Evolutionary conservation across 2,329 filamentous ascomycete genomes (phyloP).

Genomic region (Didymella arachidicola): DNA sequence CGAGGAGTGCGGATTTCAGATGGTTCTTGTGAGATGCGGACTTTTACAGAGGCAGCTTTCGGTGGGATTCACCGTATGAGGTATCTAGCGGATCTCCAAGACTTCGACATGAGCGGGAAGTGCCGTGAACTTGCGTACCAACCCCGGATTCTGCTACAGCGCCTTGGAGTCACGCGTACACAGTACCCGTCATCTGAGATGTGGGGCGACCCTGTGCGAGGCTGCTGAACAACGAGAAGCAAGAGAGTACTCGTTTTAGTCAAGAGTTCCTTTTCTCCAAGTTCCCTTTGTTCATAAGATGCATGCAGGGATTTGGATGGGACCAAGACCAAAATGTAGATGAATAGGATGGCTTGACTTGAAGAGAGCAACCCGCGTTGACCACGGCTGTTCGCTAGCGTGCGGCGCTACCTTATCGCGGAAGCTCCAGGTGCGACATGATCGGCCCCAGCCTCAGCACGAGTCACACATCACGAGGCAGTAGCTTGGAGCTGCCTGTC

Average conservation of each 20-base stretch:
- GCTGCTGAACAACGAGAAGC: neutral
- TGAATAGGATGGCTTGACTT: slow-evolving; percentile 2
- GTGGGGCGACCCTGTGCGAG: neutral
- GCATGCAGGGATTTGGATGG: neutral
- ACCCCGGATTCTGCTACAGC: neutral
- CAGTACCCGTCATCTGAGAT: slow-evolving; percentile 5
- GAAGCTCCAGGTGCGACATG: slow-evolving; percentile 28
- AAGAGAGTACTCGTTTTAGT: neutral
- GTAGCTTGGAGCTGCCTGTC: slow-evolving; percentile 35
- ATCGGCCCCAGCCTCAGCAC: slow-evolving; percentile 45
- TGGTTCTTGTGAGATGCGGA: slow-evolving; percentile 49
- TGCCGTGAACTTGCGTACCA: neutral
- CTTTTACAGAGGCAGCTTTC: neutral
- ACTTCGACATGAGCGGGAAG: neutral
- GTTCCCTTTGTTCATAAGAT: neutral
- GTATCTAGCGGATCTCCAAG: neutral
- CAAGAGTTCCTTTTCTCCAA: neutral
- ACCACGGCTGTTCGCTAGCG: slow-evolving; percentile 18
- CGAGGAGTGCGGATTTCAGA: slow-evolving; percentile 53
- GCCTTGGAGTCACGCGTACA: slow-evolving; percentile 11
- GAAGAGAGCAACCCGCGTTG: neutral
- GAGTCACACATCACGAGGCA: slow-evolving; percentile 37
- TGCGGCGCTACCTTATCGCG: slow-evolving; percentile 33
- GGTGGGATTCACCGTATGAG: neutral
- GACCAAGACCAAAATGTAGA: neutral